Evolutionary conservation across 495 filamentous ascomycete genomes (phyloP).

Genomic region (Penicilliopsis zonata): DNA sequence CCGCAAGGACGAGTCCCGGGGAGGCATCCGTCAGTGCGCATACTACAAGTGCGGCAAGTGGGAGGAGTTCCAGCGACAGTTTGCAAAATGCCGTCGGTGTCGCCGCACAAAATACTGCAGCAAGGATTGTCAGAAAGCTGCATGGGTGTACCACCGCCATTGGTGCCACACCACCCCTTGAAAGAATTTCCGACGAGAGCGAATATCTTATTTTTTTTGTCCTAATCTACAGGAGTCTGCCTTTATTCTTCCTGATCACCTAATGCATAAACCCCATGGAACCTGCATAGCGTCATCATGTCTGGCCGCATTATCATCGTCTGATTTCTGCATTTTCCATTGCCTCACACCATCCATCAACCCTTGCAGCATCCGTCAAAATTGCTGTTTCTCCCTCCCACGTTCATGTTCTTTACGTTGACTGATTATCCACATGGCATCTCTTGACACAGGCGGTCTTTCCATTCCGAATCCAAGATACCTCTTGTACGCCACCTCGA

Average conservation of each 20-base stretch:
- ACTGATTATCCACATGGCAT: constrained; percentile 28
- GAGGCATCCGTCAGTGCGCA: constrained; percentile 91
- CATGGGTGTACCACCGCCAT: constrained; percentile 94
- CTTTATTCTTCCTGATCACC: constrained; percentile 24
- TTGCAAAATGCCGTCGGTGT: constrained; percentile 94
- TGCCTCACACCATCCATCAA: too few species aligned
- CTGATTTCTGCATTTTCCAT: too few species aligned
- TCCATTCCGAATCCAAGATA: constrained; percentile 30
- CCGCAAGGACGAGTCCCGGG: constrained; percentile 88
- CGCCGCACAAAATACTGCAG: constrained; percentile 98
- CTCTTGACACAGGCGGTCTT: constrained; percentile 32
- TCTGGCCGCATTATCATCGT: too few species aligned
- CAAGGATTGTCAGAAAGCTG: constrained; percentile 98
- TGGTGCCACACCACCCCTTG: constrained; percentile 77
- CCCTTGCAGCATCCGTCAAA: too few species aligned
- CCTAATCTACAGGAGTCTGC: too few species aligned
- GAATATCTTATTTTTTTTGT: constrained; percentile 16
- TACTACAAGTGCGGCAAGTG: constrained; percentile 97
- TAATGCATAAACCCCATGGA: constrained; percentile 35
- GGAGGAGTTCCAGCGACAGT: constrained; percentile 92
- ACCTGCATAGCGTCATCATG: constrained; percentile 37
- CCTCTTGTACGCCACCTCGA: constrained; percentile 30
- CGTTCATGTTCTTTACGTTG: constrained; percentile 7
- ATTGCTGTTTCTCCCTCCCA: too few species aligned
- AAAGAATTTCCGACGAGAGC: too few species aligned